A percentile compares a stretch with the other conserved stretches of the same genome.
Evolutionary conservation across 441 rosid genomes (phyloP).

Genomic region (Croton setiger): DNA sequence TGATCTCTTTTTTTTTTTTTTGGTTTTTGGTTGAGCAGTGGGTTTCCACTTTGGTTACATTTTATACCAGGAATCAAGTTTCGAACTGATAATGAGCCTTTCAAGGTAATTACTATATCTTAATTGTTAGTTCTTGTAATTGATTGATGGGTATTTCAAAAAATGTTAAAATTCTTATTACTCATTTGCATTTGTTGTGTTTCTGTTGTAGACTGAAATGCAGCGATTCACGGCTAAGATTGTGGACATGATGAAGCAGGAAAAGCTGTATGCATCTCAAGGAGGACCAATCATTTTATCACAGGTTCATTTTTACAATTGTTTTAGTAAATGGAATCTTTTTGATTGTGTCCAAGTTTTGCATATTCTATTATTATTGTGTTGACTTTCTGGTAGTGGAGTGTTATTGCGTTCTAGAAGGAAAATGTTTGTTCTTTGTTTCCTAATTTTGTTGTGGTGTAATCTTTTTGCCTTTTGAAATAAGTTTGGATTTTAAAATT

Average conservation of each 20-base stretch:
- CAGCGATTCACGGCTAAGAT: constrained; percentile 57
- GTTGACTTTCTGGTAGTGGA: constrained; percentile 19
- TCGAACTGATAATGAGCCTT: constrained; percentile 68
- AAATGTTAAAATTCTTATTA: neutral
- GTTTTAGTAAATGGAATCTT: neutral
- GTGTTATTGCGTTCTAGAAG: constrained; percentile 14
- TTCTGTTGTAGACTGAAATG: constrained; percentile 57
- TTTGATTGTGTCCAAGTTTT: constrained; percentile 2
- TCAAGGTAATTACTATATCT: constrained; percentile 47
- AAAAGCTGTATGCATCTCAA: constrained; percentile 75
- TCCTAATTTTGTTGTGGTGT: neutral
- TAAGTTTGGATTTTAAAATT: neutral
- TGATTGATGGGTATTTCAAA: constrained; percentile 5
- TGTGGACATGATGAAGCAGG: constrained; percentile 59
- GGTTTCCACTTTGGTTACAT: constrained; percentile 90
- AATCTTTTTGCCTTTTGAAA: neutral
- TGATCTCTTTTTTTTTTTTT: neutral
- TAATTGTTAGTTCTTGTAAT: neutral
- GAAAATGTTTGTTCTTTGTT: neutral
- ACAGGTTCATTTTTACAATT: constrained; percentile 45
- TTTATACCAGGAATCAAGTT: constrained; percentile 68
- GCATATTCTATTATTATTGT: neutral
- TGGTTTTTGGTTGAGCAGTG: constrained; percentile 48
- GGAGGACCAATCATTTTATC: constrained; percentile 94
- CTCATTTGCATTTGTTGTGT: constrained; percentile 2